Conservation (phyloP, 2,329 filamentous ascomycete species). For the Drechslerella coelobrocha region DNA sequence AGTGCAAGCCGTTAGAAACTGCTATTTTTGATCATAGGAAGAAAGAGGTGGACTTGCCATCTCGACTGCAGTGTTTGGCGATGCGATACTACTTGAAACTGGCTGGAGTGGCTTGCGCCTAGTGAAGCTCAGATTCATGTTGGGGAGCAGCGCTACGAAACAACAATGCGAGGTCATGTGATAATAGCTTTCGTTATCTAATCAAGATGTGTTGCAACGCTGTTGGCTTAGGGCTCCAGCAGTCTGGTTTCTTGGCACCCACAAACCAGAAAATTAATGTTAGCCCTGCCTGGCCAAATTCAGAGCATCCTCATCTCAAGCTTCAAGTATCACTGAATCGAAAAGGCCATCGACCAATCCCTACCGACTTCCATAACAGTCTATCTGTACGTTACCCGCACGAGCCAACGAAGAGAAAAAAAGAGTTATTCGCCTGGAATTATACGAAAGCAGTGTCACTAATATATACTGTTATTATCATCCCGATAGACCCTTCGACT, state of each 20-base stretch:
- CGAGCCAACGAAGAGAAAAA: no score
- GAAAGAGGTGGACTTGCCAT: conserved; percentile 35
- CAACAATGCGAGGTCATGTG: conserved; percentile 40
- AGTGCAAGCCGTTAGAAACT: background rate
- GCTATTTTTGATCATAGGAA: background rate
- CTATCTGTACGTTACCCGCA: conserved; percentile 35
- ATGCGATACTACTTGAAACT: background rate
- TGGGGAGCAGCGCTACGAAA: background rate
- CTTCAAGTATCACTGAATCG: conserved; percentile 33
- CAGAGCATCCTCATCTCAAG: conserved; percentile 23
- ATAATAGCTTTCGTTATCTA: conserved; percentile 1
- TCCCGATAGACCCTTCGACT: conserved; percentile 45
- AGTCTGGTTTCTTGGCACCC: conserved; percentile 39
- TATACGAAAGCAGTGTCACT: no score
- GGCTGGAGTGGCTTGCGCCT: no score
- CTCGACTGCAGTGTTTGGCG: background rate
- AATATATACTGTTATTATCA: background rate
- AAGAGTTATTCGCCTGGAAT: background rate
- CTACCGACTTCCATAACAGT: conserved; percentile 27
- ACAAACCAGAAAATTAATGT: conserved; percentile 50
- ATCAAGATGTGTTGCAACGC: conserved; percentile 12
- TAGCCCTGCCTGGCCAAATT: conserved; percentile 29
- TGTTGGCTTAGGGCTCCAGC: conserved; percentile 42
- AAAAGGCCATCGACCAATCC: conserved; percentile 21
- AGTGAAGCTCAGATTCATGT: no score